Evolutionary conservation across 2,329 filamentous ascomycete genomes (phyloP), one percentile per base, ranked within the genome.

Genomic region (Aureobasidium mangrovei): DNA sequence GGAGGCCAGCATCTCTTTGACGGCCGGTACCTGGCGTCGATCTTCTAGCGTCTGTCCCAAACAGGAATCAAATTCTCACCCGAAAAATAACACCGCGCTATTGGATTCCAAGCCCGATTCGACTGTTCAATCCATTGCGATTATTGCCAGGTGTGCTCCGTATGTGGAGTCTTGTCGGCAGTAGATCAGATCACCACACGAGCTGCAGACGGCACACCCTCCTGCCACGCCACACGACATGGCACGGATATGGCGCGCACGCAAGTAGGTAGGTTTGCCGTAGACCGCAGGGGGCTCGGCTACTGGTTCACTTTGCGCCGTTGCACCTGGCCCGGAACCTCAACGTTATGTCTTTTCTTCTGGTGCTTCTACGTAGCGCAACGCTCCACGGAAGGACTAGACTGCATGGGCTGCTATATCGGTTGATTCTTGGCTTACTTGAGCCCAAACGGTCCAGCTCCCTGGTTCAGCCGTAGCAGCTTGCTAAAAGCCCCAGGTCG

Each of bases 391-490:
- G 49, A 31, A 51, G 40, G 40, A 44, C 49, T 53, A 53, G 49
- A 53, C 49, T 44, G 49, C 27, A 53, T 53, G 27, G 35, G 40
- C 40, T 53, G 31, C 49, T 53, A 53, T 53, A 53, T 53, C 49
- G 40, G 49, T 53, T 43, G 40, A 33, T 53, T 29, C 49, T 53
- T 53, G 49, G 49, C 49, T 53, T 44, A 44, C 40, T 27, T 38
- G 40, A 53, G 29, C 40, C 40, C 49, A 53, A 53, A 52, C 48
- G 47, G 47, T 51, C 38, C 47, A 31, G 47, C 47, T 51, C 28
- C 27, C 31, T 44, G 32, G 26, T 43, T 31, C 7, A 35, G 32
- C 10, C 10, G 32, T 35, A 35, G 32, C 32, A 35, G 32, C 10
- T 53, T 53, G 32, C 49, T 53, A 53, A 53, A 53, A 53, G 8